Conservation (phyloP, 495 filamentous ascomycete genomes). For the Lophium mytilinum region DNA sequence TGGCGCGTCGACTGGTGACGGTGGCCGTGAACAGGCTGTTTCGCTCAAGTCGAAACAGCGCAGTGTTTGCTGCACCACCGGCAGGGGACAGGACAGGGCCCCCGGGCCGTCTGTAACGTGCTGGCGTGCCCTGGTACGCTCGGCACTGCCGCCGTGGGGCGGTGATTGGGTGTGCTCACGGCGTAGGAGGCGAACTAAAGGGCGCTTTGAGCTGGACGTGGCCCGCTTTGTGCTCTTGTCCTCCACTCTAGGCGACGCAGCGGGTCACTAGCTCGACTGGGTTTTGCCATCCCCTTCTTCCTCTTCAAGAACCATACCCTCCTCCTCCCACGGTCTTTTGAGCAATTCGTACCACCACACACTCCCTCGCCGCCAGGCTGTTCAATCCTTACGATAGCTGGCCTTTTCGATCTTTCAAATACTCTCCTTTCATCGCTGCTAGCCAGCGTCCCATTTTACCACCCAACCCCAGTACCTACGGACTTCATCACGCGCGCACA, state of each 20-base stretch:
- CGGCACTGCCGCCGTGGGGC: not conserved
- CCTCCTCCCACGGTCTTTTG: slow-evolving; percentile 39
- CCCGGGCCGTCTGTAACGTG: not conserved
- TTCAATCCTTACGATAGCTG: slow-evolving; percentile 35
- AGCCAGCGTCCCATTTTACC: slow-evolving; percentile 8
- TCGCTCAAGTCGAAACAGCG: not conserved
- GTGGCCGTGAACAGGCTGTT: not conserved
- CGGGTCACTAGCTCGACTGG: too few relatives aligned
- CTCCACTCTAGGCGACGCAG: too few relatives aligned
- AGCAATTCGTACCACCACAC: slow-evolving; percentile 11
- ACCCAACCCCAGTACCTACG: too few relatives aligned
- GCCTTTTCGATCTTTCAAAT: slow-evolving; percentile 25
- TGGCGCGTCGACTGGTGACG: too few relatives aligned
- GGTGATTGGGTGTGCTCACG: not conserved
- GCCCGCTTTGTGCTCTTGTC: slow-evolving; percentile 10
- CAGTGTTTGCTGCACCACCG: not conserved
- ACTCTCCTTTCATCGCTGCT: slow-evolving; percentile 21
- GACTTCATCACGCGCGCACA: too few relatives aligned
- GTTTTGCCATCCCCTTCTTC: slow-evolving; percentile 29
- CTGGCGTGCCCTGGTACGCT: not conserved
- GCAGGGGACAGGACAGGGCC: not conserved
- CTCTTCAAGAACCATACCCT: slow-evolving; percentile 30
- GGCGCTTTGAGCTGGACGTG: not conserved
- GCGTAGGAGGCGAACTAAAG: not conserved
- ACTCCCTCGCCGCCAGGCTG: slow-evolving; percentile 32